Base-by-base conservation (phyloP, 768 basidiomycete species). In the Paxillus rubicundulus region DNA sequence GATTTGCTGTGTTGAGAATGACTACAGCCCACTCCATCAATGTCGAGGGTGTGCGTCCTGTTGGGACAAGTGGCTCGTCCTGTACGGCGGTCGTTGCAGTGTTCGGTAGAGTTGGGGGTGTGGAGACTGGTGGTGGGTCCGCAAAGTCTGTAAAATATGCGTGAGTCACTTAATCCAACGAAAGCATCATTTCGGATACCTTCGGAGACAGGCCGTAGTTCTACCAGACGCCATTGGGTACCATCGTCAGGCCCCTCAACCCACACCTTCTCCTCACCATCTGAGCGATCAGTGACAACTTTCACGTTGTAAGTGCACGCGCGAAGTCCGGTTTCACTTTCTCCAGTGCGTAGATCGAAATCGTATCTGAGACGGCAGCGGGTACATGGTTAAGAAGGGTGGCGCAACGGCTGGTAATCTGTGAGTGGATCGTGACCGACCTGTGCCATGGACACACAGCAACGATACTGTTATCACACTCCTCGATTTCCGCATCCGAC, bases 381-480 rank as follows among this genome's bases (percentile, higher is more conserved):
- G 21, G 12, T 27, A 33, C 4, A 38, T 28, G 24, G 3, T 32
- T 24, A 4, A 42, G 20, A 13, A 42, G 20, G 13, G 18, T 13
- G 21, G n/a, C 12, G 33, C 7, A 18, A 16, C n/a, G 24, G 21
- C 21, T 12, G 34, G 12, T 20, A 28, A 24, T 24, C 24, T 6
- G 24, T 24, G 24, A 24, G 24, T 24, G 39, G 4, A 1, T 24
- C 21, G 20, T 46, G 17, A 55, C 74, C 40, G 43, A 82, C 85
- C 84, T 75, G 65, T 88, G 86, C 86, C 87, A 89, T 2, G 86
- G 87, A 67, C 86, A 89, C 10, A 87, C 86, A 9, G 82, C 82
- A 2, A 88, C 81, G 3, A 81, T 57, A 17, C 79, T 77, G 12
- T 68, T 70, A 45, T 84, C 84, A 54, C 77, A 83, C 47, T 77